These are phyloP conservation scores for Pichia paraexigua DNA, from an alignment of 805 yeast genomes.

Conservation along the genomic window DNA sequence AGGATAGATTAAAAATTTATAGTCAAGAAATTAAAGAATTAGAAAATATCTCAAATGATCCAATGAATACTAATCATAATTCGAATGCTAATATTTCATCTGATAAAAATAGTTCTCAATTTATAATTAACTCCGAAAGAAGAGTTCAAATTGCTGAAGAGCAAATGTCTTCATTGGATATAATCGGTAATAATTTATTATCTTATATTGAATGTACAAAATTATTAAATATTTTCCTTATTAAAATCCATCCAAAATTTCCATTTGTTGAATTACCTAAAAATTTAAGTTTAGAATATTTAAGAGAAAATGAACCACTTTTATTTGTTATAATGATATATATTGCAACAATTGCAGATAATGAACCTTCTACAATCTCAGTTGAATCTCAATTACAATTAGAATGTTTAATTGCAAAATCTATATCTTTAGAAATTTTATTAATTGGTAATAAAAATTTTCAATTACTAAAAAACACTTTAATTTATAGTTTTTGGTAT, in stretches of 20 bases:
- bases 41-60: constrained; percentile 26
- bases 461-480: constrained; percentile 55
- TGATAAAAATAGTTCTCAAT: constrained; percentile 30
- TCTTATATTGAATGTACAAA: constrained; percentile 49
- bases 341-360: constrained; percentile 41
- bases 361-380: constrained; percentile 20
- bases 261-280: constrained; percentile 54
- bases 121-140: constrained; percentile 39
- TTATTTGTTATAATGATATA: constrained; percentile 61
- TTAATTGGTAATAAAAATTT: constrained; percentile 62
- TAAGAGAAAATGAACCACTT: constrained; percentile 48
- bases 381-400: constrained; percentile 38
- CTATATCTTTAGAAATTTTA: constrained; percentile 51
- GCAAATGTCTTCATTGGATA: constrained; percentile 30
- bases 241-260: constrained; percentile 36
- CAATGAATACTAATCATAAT: neutral
- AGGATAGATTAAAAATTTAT: constrained; percentile 24
- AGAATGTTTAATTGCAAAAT: constrained; percentile 45
- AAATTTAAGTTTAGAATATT: constrained; percentile 34
- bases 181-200: constrained; percentile 50
- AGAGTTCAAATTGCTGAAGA: constrained; percentile 30
- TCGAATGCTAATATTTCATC: constrained; percentile 24
- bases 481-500: constrained; percentile 69
- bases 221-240: constrained; percentile 44
- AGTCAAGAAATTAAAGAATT: constrained; percentile 35